Base-by-base conservation (phyloP, 2,329 filamentous ascomycete species). In the Pseudocercospora fijiensis region DNA sequence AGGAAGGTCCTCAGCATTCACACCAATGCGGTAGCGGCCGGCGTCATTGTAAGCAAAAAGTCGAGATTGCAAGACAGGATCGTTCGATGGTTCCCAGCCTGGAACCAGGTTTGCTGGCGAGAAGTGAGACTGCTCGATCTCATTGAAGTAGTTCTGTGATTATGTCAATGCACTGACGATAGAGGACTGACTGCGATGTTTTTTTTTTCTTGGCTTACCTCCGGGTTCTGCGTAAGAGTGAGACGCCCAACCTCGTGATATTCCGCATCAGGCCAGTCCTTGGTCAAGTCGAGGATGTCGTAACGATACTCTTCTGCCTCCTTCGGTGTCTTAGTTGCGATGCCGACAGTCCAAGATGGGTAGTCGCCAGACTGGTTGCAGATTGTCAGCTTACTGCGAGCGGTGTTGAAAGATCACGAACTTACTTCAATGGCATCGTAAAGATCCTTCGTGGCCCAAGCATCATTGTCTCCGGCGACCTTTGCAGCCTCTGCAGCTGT, bases 271-370 rank as follows among this genome's bases (percentile, higher is more conserved):
- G 81, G 81, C 82, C 82, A 85, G 59, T 84, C 76, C 70, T 84
- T 84, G 37, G 83, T 84, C 4, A 84, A 76, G 65, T 85, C 82
- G 64, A 85, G 83, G 7, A 80, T 78, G 58, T 84, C 81, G 64
- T 84, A 84, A 3, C 80, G 79, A n/a, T 84, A 76, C 55, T 78
- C 78, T 63, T 81, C 78, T 0, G 80, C 80, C 49, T 83, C 76
- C 20, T 80, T 75, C 1, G 79, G 77, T 45, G 78, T 71, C 79
- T 82, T 83, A 55, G 81, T 74, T 60, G 82, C 80, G 3, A 82
- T 76, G 52, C 78, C 74, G 4, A 77, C 78, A 3, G 78, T 81
- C 79, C 79, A 82, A 18, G 77, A 76, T 13, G 78, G 71, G 45
- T 78, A 70, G 20, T 80, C 72, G 4, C 80, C 79, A 0, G 67